Base-by-base conservation (phyloP, 2,329 filamentous ascomycete genomes). In the Byssoonygena ceratinophila region DNA sequence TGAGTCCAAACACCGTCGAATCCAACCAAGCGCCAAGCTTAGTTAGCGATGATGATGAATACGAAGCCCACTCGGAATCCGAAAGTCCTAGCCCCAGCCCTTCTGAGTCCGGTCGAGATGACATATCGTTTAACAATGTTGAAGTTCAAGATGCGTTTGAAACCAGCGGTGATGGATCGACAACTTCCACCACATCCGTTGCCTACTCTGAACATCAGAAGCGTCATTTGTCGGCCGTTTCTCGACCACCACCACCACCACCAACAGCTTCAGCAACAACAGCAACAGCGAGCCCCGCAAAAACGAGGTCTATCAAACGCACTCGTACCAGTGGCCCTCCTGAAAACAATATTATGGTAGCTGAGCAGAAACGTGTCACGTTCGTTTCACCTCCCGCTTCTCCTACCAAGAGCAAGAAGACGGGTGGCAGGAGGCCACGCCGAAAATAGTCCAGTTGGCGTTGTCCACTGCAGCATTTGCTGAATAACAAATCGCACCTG, bases 41-140 rank as follows among this genome's bases (percentile, higher is more conserved):
- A 46, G 84, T 89, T 63, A 87, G 84, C 68, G 85, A 90, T 67
- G 84, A 88, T 63, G 83, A 84, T 60, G 85, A 88, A 64, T 87
- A 85, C 61, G 84, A 85, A 59, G 82, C 63, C 12, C 68, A 84
- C 52, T 86, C 83, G 1, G 81, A 84, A 43, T 84, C 80, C 0
- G 73, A 75, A 40, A 83, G 80, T 3, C 80, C 80, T 27, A 67
- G 64, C 12, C 66, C 71, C 1, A 67, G 66, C 45, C 72, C 72
- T 4, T 74, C 71, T 2, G 70, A 71, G 34, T 68, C 68, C 14
- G 70, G 78, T 34, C 81, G 81, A 23, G 73, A 79, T n/a, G 79
- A 79, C 22, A 65, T 70, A 16, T 64, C 71, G 18, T 68, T 71
- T 46, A 63, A 69, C 31, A 68, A 72, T 52, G 68, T 75, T 45